Percentiles rank a stretch among this genome's conserved stretches.
Evolutionary conservation across 2,329 filamentous ascomycete genomes (phyloP).

Genomic region (Berkeleyomyces rouxiae): DNA sequence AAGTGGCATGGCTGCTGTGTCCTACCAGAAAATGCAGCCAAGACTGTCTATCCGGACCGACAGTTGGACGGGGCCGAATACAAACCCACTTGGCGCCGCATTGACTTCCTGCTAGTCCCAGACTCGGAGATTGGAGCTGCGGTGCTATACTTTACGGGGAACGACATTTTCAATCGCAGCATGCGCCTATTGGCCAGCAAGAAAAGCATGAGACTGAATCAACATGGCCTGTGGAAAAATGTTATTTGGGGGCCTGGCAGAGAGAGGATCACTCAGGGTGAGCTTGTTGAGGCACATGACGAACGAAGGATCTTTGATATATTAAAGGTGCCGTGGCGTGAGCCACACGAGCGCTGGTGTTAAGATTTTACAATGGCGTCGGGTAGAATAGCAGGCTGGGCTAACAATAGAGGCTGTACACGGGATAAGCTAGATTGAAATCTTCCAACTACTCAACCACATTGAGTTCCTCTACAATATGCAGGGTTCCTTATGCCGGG

Average conservation of each 20-base stretch:
- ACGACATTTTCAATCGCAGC: conserved; percentile 86
- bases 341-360: conserved; percentile 60
- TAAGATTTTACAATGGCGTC: conserved; percentile 22
- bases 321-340: conserved; percentile 70
- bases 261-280: conserved; percentile 48
- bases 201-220: conserved; percentile 73
- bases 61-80: neutral
- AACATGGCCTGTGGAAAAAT: conserved; percentile 60
- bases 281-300: conserved; percentile 53
- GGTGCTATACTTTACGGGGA: conserved; percentile 87
- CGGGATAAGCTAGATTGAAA: neutral
- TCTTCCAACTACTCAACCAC: too few species aligned
- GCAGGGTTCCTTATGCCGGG: conserved; percentile 16
- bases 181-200: conserved; percentile 63
- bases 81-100: conserved; percentile 49
- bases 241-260: conserved; percentile 43
- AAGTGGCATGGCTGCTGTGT: conserved; percentile 84
- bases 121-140: conserved; percentile 66
- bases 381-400: neutral
- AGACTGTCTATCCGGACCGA: conserved; percentile 15
- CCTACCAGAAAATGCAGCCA: conserved; percentile 32
- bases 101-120: conserved; percentile 75
- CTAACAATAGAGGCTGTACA: neutral
- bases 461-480: conserved; percentile 14
- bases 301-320: conserved; percentile 70